Percentiles rank a stretch among this genome's conserved stretches.
Conservation (phyloP, 306 rosid genomes). For the Lathyrus sativus region DNA sequence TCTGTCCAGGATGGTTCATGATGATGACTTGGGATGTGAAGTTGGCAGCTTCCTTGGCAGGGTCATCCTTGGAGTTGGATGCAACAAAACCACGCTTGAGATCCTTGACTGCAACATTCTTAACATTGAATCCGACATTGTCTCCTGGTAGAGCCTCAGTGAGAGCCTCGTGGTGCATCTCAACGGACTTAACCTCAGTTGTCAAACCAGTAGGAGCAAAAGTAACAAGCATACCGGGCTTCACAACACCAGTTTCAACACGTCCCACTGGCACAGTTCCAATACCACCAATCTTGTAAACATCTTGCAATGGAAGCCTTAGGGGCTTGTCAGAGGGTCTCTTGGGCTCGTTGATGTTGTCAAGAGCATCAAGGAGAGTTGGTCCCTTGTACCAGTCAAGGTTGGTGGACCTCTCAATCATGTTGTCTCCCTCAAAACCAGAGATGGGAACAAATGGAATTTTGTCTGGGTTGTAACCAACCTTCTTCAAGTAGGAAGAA, state of each 20-base stretch:
- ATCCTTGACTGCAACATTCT: conserved; percentile 54
- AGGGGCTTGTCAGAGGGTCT: conserved; percentile 53
- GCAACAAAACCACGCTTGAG: conserved; percentile 52
- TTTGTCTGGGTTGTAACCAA: conserved; percentile 65
- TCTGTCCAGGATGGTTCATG: conserved; percentile 51
- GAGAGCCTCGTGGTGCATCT: conserved; percentile 54
- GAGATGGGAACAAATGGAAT: conserved; percentile 62
- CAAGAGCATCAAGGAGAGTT: conserved; percentile 53
- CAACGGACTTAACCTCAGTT: conserved; percentile 55
- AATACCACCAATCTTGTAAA: conserved; percentile 54
- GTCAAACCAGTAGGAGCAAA: conserved; percentile 47
- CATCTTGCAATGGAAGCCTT: conserved; percentile 49
- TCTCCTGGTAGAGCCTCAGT: conserved; percentile 46
- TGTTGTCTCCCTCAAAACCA: conserved; percentile 54
- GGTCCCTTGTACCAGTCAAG: conserved; percentile 61
- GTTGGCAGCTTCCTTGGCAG: conserved; percentile 50
- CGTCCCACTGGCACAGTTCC: conserved; percentile 53
- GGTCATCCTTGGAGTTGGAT: conserved; percentile 49
- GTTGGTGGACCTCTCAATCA: conserved; percentile 57
- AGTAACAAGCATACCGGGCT: conserved; percentile 46
- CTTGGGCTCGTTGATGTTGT: conserved; percentile 46
- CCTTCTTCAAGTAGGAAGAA: conserved; percentile 61
- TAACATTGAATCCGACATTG: conserved; percentile 49
- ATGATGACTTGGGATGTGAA: conserved; percentile 48
- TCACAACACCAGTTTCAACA: conserved; percentile 44